Evolutionary conservation across 2,329 filamentous ascomycete genomes (phyloP), one percentile per base, ranked within the genome.

Genomic region (Aureobasidium sp.): DNA sequence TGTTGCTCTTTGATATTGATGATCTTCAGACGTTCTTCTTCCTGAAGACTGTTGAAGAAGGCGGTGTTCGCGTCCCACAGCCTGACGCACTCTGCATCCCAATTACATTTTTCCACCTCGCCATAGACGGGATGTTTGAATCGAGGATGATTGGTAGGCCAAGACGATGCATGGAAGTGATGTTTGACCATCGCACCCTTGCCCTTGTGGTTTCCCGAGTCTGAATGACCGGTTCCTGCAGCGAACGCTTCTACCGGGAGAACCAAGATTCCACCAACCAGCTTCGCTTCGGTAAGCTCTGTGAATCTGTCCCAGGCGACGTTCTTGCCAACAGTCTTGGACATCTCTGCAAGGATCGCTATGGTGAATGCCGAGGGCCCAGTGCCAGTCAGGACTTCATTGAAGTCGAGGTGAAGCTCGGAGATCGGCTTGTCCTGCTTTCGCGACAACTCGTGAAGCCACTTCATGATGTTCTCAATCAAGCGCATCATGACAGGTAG

Each of bases 111-210:
- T 71, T 89, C 87, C 0, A 89, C 86, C 71, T 88, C 84, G 6
- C 85, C 87, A 68, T 86, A 88, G 59, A 85, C 82, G 1, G 86
- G 86, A 70, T 90, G 87, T 29, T 62, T 57, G 47, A 57, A 64
- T 34, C 87, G 79, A 1, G 84, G 86, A 69, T 90, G 87, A 2
- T 78, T 78, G 59, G 81, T 82, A 2, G 87, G 87, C 87, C 87
- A 90, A 63, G 84, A 82, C 1, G 86, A 89, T 0, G 87, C 87
- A 71, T 90, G 87, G 69, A 89, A 90, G 72, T 89, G 86, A 70
- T 90, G 87, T 72, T 86, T 87, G 27, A 90, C 86, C 1, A 90
- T 77, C 1, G 87, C 87, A 12, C 55, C 53, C 29, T 62, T 64
- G 10, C 44, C 55, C 15, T 86, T 80, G 71, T 89, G 86, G 68